Evolutionary conservation across 495 filamentous ascomycete genomes (phyloP), one percentile per base, ranked within the genome.

Genomic region (Aspergillus leporis): DNA sequence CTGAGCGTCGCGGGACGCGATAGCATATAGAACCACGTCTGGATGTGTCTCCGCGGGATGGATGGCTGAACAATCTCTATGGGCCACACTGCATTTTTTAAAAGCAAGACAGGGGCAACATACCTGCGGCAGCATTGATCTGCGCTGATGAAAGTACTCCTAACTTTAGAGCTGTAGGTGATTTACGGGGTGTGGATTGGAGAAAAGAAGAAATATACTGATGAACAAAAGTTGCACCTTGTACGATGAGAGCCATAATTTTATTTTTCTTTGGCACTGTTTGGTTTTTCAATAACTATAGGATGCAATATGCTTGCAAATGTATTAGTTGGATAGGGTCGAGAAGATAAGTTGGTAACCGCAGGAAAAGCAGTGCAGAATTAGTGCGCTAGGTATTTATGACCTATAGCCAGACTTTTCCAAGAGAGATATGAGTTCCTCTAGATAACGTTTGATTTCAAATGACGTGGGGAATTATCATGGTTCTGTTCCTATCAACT

Each of bases 201-300:
- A 70, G 53, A 16, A 53, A 66, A 19, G 66, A 64, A 23, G 34
- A 36, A 28, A 65, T 31, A 47, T 66, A 66, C 38, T 68, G 62
- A 31, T 70, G 65, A 7, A 60, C 23, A 34, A 68, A 66, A 2
- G 62, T 68, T 51, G 55, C 56, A 16, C 55, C 55, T 66, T 69
- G 68, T 43, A 65, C 19, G 40, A 62, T 59, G 46, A 70, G 66
- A 30, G 68, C 68, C 68, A 70, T 70, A 36, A 14, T 9, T 36
- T 1, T 14, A 36, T 10, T 14, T 36, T 14, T 10, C 1, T 36
- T 8, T 36, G 4, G 32, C 9, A 36, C 13, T 36, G 32, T 5
- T 36, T 10, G 32, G 10, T 10, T 28, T 28, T 28, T 28, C 25
- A 28, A 28, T 3, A 3, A 28, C 25, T 28, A 28, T 28, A 6